Percentiles rank a stretch among this genome's conserved stretches.
Conservation (phyloP, 495 filamentous ascomycete species). For the Aspergillus asperescens region DNA sequence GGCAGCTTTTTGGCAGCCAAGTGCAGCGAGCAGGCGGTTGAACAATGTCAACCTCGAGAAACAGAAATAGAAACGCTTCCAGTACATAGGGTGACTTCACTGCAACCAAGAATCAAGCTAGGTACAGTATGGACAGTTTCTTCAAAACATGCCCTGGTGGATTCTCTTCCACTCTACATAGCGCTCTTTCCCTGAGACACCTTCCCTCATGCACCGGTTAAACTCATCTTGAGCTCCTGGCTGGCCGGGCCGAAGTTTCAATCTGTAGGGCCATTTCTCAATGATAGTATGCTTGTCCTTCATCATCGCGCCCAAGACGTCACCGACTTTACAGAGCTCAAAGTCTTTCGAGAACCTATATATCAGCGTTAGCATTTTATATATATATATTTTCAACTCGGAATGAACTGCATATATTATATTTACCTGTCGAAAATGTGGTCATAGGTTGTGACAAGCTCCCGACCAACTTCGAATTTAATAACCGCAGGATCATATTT, state of each 20-base stretch:
- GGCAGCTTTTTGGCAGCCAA: too few species aligned
- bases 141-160: too few species aligned
- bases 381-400: too few species aligned
- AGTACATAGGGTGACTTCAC: too few species aligned
- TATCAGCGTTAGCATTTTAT: not conserved
- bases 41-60: too few species aligned
- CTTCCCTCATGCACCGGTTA: conserved; percentile 8
- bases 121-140: too few species aligned
- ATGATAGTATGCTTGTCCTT: conserved; percentile 35
- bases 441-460: not conserved
- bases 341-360: not conserved
- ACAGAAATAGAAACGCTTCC: too few species aligned
- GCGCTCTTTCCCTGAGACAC: conserved; percentile 21
- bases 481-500: not conserved
- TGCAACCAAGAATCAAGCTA: too few species aligned
- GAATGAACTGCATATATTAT: not conserved
- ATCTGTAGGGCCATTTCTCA: conserved; percentile 33
- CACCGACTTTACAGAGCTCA: not conserved
- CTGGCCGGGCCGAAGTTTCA: conserved; percentile 29
- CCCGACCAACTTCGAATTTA: not conserved
- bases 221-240: conserved; percentile 32
- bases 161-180: conserved; percentile 38
- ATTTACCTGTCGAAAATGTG: not conserved
- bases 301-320: conserved; percentile 10
- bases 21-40: too few species aligned